A percentile compares a stretch with the other conserved stretches of the same genome.
These are phyloP conservation scores for Stephanodiscus minutulus DNA, from an alignment of 108 stramenopile genomes.

Conservation along the genomic window DNA sequence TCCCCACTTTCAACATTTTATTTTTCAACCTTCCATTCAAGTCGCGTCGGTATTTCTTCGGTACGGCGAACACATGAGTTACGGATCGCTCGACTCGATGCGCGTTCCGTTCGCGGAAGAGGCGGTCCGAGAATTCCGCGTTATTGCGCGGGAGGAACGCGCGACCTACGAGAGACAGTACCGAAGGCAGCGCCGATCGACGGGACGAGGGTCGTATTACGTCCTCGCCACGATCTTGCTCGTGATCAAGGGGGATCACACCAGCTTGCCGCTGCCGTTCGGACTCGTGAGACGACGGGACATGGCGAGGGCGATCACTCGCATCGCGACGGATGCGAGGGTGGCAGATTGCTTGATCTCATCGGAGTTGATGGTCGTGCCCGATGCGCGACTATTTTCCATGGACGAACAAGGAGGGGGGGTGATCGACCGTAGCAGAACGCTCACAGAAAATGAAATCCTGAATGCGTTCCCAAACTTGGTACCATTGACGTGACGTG, in stretches of 20 bases:
- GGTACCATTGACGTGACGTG: constrained; percentile 22
- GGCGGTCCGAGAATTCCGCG: constrained; percentile 31
- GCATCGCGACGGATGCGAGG: constrained; percentile 74
- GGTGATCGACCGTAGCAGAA: neutral
- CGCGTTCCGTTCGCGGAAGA: constrained; percentile 51
- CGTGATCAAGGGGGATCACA: constrained; percentile 48
- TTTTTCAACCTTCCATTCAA: neutral
- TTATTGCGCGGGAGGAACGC: constrained; percentile 23
- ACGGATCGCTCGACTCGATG: constrained; percentile 36
- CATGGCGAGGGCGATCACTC: constrained; percentile 60
- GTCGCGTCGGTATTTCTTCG: constrained; percentile 23
- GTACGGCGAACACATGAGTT: constrained; percentile 23
- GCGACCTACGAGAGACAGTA: neutral
- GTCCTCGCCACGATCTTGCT: constrained; percentile 39
- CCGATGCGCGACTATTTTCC: constrained; percentile 23
- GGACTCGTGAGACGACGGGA: constrained; percentile 39
- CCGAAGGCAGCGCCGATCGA: neutral
- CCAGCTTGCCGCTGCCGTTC: constrained; percentile 28
- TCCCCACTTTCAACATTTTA: neutral
- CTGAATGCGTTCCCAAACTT: constrained; percentile 32
- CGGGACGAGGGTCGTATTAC: neutral
- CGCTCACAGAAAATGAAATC: constrained; percentile 27
- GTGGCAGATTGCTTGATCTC: constrained; percentile 74
- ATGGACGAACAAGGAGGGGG: neutral
- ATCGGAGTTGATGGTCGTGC: constrained; percentile 78